Percentiles rank a stretch among this genome's conserved stretches.
Conservation (phyloP, 2,329 filamentous ascomycete species). For the Monosporascus sp. region DNA sequence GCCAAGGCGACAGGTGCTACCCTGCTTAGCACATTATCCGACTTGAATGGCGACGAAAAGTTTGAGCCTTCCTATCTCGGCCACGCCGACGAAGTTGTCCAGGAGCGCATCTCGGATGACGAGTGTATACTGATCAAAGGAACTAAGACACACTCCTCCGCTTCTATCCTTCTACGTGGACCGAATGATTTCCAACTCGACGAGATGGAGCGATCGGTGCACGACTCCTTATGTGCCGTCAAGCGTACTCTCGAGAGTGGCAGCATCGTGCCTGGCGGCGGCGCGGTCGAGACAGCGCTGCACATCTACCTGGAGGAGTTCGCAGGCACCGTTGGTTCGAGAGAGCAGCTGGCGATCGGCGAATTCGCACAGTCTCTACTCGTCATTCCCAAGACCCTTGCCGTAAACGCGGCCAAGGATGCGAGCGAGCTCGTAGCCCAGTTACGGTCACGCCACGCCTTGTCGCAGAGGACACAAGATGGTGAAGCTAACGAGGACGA, state of each 20-base stretch:
- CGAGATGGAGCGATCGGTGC: conserved; percentile 98
- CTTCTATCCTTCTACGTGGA: conserved; percentile 92
- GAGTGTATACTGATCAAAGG: conserved; percentile 97
- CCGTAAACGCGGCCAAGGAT: conserved; percentile 96
- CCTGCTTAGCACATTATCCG: conserved; percentile 85
- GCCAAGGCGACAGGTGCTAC: conserved; percentile 94
- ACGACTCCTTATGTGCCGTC: conserved; percentile 93
- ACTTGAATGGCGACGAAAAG: conserved; percentile 94
- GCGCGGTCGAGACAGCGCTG: conserved; percentile 95
- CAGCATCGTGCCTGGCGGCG: conserved; percentile 92
- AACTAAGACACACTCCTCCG: conserved; percentile 88
- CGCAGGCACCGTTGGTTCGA: conserved; percentile 91
- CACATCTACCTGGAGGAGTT: conserved; percentile 99
- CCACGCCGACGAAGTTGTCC: conserved; percentile 90
- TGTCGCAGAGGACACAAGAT: conserved; percentile 87
- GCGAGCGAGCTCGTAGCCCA: conserved; percentile 92
- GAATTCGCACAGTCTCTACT: conserved; percentile 95
- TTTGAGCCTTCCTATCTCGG: conserved; percentile 89
- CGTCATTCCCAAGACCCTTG: conserved; percentile 90
- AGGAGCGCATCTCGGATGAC: conserved; percentile 97
- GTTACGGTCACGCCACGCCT: conserved; percentile 86
- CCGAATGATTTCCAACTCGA: conserved; percentile 95
- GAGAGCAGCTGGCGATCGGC: conserved; percentile 95
- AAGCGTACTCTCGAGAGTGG: conserved; percentile 97
- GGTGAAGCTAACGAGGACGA: conserved; percentile 80